A percentile compares a stretch with the other conserved stretches of the same genome.
Conservation (phyloP, 768 basidiomycete genomes). For the Lactarius sanguifluus region DNA sequence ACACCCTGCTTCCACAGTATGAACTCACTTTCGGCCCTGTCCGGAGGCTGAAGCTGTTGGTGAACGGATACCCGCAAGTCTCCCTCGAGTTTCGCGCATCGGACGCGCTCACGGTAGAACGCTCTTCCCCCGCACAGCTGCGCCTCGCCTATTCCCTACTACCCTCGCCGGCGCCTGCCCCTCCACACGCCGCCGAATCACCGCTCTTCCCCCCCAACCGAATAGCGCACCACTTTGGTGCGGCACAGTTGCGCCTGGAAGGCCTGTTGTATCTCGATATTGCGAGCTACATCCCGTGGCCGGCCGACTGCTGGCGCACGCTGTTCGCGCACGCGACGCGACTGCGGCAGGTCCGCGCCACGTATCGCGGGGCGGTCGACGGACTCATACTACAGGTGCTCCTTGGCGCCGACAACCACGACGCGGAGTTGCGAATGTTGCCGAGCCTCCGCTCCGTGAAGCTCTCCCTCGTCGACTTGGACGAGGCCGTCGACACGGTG, state of each 20-base stretch:
- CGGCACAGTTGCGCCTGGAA: background rate
- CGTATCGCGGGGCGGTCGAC: slow-evolving; percentile 14
- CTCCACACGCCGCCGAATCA: background rate
- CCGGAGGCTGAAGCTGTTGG: slow-evolving; percentile 13
- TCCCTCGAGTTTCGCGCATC: slow-evolving; percentile 10
- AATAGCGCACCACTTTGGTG: slow-evolving; percentile 2
- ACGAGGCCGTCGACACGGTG: background rate
- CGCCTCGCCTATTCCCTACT: slow-evolving; percentile 5
- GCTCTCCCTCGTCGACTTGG: slow-evolving; percentile 13
- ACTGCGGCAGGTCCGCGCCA: slow-evolving; percentile 9
- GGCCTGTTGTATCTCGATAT: slow-evolving; percentile 12
- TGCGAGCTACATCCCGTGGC: background rate
- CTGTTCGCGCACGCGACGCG: slow-evolving; percentile 13
- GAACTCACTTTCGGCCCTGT: slow-evolving; percentile 12
- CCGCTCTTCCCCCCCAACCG: background rate
- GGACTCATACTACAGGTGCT: slow-evolving; percentile 8
- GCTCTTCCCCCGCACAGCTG: slow-evolving; percentile 9
- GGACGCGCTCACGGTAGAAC: slow-evolving; percentile 8
- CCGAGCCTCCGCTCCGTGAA: slow-evolving; percentile 7
- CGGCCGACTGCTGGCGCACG: background rate
- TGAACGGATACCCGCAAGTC: slow-evolving; percentile 9
- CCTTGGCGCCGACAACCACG: no score
- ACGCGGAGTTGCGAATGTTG: background rate
- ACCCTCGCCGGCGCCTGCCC: background rate
- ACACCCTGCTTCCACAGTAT: background rate